Evolutionary conservation across 805 yeast species (phyloP).

Genomic region (Blastobotrys parvus): DNA sequence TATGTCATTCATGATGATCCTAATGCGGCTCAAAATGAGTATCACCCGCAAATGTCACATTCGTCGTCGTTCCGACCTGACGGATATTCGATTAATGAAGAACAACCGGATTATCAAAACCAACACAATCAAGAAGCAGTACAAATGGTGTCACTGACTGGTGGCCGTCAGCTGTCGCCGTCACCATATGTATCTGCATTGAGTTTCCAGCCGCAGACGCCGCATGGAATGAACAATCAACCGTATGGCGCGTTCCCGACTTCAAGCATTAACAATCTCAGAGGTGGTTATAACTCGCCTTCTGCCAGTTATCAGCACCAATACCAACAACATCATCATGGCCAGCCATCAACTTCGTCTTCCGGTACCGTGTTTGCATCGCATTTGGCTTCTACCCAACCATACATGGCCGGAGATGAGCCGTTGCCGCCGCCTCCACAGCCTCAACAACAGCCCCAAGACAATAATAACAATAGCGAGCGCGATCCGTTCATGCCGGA

Average conservation of each 20-base stretch:
- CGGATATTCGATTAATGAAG: not conserved
- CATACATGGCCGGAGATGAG: no score
- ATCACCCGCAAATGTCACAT: not conserved
- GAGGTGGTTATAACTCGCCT: no score
- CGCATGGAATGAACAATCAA: no score
- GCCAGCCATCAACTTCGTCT: not conserved
- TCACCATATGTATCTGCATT: not conserved
- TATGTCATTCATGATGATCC: not conserved
- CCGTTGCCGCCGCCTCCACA: not conserved
- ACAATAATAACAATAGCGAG: not conserved
- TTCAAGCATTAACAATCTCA: not conserved
- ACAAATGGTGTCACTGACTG: not conserved
- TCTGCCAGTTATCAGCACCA: not conserved
- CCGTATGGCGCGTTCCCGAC: not conserved
- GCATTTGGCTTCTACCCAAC: not conserved
- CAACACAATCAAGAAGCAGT: not conserved
- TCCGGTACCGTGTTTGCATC: not conserved
- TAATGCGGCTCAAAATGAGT: not conserved
- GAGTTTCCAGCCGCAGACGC: not conserved
- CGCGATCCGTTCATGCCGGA: constrained; percentile 6
- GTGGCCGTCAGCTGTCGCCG: not conserved
- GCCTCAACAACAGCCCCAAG: not conserved
- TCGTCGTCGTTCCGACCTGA: not conserved
- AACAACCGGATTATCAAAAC: not conserved
- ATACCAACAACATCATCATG: not conserved